A percentile compares a stretch with the other conserved stretches of the same genome.
Conservation (phyloP, 257 asterid genomes). For the Capsicum chinense region DNA sequence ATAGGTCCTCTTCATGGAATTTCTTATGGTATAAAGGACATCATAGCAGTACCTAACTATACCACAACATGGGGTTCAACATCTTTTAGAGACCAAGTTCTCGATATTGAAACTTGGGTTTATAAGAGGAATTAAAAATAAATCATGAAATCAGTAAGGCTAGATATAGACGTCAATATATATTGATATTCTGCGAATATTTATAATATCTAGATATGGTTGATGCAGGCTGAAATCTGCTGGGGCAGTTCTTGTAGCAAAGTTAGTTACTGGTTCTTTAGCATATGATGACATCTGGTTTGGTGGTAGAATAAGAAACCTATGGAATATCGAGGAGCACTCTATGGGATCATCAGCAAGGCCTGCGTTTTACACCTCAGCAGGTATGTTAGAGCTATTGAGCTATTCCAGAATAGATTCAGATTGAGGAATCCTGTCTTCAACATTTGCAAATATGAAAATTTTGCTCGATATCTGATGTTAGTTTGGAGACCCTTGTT, state of each 20-base stretch:
- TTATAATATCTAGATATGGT: neutral
- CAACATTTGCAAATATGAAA: neutral
- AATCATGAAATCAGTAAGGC: neutral
- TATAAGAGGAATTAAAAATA: conserved; percentile 65
- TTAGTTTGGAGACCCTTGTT: neutral
- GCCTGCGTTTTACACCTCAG: conserved; percentile 90
- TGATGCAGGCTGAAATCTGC: conserved; percentile 75
- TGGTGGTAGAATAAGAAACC: conserved; percentile 98
- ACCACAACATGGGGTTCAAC: conserved; percentile 94
- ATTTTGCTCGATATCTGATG: neutral
- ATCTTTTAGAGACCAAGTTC: conserved; percentile 72
- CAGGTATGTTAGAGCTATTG: conserved; percentile 50
- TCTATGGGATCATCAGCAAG: conserved; percentile 98
- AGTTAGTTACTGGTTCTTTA: conserved; percentile 85
- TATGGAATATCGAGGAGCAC: conserved; percentile 91
- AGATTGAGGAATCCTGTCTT: neutral
- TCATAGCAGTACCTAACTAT: conserved; percentile 86
- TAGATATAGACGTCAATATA: neutral
- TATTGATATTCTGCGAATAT: neutral
- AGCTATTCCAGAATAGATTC: neutral
- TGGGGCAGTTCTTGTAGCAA: conserved; percentile 92
- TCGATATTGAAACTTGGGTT: conserved; percentile 92
- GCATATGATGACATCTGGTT: conserved; percentile 98
- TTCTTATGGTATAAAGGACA: conserved; percentile 93
- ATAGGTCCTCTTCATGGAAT: conserved; percentile 95